Base-by-base conservation (phyloP, 805 yeast genomes). In the Zygosaccharomyces kombuchaensis region DNA sequence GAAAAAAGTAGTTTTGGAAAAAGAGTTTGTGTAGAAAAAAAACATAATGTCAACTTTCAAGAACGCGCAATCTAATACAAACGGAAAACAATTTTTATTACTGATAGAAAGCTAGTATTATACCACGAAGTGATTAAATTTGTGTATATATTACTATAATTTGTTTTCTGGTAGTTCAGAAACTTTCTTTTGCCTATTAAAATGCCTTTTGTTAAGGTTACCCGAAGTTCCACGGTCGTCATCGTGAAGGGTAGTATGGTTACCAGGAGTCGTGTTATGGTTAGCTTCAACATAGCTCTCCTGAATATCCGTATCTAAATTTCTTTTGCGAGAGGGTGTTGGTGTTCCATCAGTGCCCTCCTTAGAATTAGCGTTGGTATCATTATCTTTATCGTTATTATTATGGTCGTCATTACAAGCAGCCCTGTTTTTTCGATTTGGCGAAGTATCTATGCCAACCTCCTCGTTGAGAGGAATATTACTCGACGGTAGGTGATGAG, bases 261-360 rank as follows among this genome's bases (percentile, higher is more conserved):
- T 9, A 38, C 31, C 41, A 30, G 34, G 21, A 17, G 31, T 27
- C 16, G 13, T 21, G 12, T 27, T 38, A 27, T 13, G 26, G 8
- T 38, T 16, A 17, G 21, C 12, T 16, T 27, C 41, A 27, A 17
- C 25, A n/a, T n/a, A 12, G 25, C 27, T 27, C 26, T 27, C 34
- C 13, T 27, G 14, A 16, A 27, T 6, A 38, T 38, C 43, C 17
- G 31, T 26, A 22, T 49, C 53, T 26, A 46, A 22, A 19, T 49
- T 49, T 14, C 53, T 41, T 39, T 49, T 49, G 30, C 53, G 38
- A 25, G 50, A 44, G 16, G 34, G 27, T 5, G 29, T 34, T 3
- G 43, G 34, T 25, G 26, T 27, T 21, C 39, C 44, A 17, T 32
- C 43, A 16, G 25, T 7, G 19, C 13, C 36, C n/a, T 23, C 40